Evolutionary conservation across 345 rosid species (phyloP), one percentile per base, ranked within the genome.

Genomic region (Abelmoschus esculentus): DNA sequence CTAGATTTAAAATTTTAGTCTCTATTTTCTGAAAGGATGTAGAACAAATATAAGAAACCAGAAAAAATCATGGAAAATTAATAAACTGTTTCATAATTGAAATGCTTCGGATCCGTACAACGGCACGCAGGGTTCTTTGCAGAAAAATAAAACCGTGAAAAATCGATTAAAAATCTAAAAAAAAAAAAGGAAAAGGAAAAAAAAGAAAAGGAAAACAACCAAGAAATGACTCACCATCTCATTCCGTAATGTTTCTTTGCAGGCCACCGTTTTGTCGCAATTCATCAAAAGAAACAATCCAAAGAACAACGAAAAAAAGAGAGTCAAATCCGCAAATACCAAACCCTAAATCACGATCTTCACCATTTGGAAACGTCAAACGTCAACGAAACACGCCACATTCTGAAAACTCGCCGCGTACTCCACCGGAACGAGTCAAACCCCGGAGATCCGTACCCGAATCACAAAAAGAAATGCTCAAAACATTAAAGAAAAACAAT

Each of bases 281-380:
- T 73, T 70, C 66, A 57, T 70, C 75, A 49, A 49, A 49, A 49
- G 11, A 8, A 40, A 40, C 44, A 32, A 49, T 68, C 29, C 73
- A 60, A 66, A 72, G 64, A 66, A 34, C 52, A 47, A 74, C 57
- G 80, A 55, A n/a, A 29, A 29, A 49, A 14, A 28, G 52, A 14
- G 55, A 22, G 26, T 68, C 42, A 71, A 76, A 78, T 70, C 74
- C 69, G 60, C 62, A 77, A 70, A 78, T 66, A 76, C 73, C 82
- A 78, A 85, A 84, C 87, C 91, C 97, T 89, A 92, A 87, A 89
- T 89, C 89, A 86, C 84, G 89, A 84, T 83, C 79, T 82, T 32
- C 68, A 29, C 63, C 82, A 28, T 72, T 28, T 1, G 55, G 60
- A 67, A 67, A 72, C 78, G 75, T 63, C 67, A 66, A 82, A 64